These are phyloP conservation scores for Radiomyces spectabilis DNA, from an alignment of 192 early-diverging fungal genomes.

Conservation along the genomic window DNA sequence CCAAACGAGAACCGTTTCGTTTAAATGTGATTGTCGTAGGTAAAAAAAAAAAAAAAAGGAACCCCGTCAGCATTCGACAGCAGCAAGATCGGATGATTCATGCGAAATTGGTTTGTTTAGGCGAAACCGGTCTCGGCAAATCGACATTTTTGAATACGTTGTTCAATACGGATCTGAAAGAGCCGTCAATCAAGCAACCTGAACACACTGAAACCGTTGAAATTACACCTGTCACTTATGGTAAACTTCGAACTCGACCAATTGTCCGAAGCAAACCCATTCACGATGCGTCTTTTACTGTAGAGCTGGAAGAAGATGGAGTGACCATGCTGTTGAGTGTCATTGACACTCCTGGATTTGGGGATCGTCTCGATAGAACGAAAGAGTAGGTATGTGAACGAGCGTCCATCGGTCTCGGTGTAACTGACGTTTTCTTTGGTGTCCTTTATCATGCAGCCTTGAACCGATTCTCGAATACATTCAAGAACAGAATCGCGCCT, in stretches of 20 bases:
- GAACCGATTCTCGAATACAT: conserved; percentile 92
- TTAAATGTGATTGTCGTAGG: conserved; percentile 96
- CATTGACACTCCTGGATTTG: conserved; percentile 86
- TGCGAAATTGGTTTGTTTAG: conserved; percentile 34
- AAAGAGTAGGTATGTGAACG: conserved; percentile 49
- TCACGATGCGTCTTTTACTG: neutral
- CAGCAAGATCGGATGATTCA: conserved; percentile 1
- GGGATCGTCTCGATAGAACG: conserved; percentile 78
- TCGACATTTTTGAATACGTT: conserved; percentile 99
- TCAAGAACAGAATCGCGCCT: conserved; percentile 91
- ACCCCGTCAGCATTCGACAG: neutral
- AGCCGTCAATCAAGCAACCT: conserved; percentile 52
- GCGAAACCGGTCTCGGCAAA: conserved; percentile 97
- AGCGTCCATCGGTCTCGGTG: neutral
- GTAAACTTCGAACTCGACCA: conserved; percentile 23
- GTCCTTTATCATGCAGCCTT: conserved; percentile 45
- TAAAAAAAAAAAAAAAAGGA: conserved; percentile 25
- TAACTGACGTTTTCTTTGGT: conserved; percentile 49
- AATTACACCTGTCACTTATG: conserved; percentile 76
- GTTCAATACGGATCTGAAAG: conserved; percentile 88
- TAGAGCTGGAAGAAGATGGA: conserved; percentile 87
- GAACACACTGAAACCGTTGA: conserved; percentile 78
- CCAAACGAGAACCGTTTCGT: conserved; percentile 67
- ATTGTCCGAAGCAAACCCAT: neutral
- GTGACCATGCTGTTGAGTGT: conserved; percentile 87